Conservation (phyloP, 2,329 filamentous ascomycete species). For the Uncinocarpus reesii region DNA sequence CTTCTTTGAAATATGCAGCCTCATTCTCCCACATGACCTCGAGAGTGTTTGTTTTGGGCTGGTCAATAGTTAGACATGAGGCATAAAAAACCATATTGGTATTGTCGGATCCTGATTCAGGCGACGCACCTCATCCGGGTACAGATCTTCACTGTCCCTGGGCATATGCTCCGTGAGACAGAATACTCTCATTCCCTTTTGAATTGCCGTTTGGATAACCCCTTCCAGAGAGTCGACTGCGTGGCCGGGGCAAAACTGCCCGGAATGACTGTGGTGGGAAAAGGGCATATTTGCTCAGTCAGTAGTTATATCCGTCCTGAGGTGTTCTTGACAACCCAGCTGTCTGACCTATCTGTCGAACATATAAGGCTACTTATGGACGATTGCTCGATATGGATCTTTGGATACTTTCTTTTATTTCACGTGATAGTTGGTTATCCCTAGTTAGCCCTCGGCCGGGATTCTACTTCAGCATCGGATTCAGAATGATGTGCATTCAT, state of each 20-base stretch:
- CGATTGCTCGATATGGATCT: no score
- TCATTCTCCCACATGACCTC: slow-evolving; percentile 37
- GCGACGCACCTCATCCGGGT: slow-evolving; percentile 68
- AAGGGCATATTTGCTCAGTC: slow-evolving; percentile 60
- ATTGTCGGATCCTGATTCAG: background rate
- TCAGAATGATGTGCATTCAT: no score
- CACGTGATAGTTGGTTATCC: no score
- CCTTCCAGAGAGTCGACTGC: slow-evolving; percentile 77
- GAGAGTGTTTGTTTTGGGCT: slow-evolving; percentile 1
- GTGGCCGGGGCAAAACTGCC: slow-evolving; percentile 89
- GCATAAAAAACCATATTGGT: background rate
- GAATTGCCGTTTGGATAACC: slow-evolving; percentile 68
- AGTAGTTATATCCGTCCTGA: background rate
- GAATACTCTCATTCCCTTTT: slow-evolving; percentile 68
- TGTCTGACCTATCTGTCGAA: no score
- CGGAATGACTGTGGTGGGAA: slow-evolving; percentile 95
- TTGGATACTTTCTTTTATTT: no score
- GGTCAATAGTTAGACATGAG: background rate
- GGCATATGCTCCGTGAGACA: slow-evolving; percentile 95
- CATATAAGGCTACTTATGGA: no score
- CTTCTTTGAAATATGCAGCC: slow-evolving; percentile 62
- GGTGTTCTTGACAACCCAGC: no score
- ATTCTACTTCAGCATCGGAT: no score
- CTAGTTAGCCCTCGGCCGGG: no score
- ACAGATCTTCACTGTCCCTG: slow-evolving; percentile 65